Conservation (phyloP, 352 stramenopile species). For the Phytophthora constricta region DNA sequence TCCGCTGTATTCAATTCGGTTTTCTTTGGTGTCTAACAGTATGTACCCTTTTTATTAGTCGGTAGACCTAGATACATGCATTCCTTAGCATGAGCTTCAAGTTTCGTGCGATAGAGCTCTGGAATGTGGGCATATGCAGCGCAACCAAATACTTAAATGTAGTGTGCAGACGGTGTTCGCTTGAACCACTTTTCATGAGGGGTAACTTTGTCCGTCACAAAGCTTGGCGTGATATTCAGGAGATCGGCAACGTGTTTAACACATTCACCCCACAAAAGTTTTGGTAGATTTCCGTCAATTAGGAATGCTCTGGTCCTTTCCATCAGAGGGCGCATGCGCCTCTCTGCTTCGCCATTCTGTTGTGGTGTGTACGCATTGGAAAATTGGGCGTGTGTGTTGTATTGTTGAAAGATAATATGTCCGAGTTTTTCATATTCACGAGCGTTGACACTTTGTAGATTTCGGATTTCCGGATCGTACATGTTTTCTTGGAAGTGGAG, state of each 20-base stretch:
- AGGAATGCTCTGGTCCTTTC: slow-evolving; percentile 17
- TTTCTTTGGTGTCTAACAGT: slow-evolving; percentile 14
- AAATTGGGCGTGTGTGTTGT: slow-evolving; percentile 25
- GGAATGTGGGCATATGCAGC: slow-evolving; percentile 19
- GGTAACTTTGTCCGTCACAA: too few species aligned
- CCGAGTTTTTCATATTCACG: slow-evolving; percentile 30
- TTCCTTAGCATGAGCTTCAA: neutral
- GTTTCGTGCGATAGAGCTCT: slow-evolving; percentile 13
- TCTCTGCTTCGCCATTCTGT: slow-evolving; percentile 33
- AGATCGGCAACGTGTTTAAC: slow-evolving; percentile 15
- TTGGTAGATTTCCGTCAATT: slow-evolving; percentile 21
- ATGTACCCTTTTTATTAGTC: too few species aligned
- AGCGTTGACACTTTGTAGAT: slow-evolving; percentile 30
- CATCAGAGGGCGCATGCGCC: slow-evolving; percentile 24
- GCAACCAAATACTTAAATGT: too few species aligned
- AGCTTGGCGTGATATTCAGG: too few species aligned
- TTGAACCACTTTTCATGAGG: too few species aligned
- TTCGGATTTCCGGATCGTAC: slow-evolving; percentile 23
- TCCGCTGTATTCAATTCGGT: slow-evolving; percentile 22
- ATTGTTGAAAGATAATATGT: slow-evolving; percentile 26
- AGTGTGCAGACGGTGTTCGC: too few species aligned
- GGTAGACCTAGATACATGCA: slow-evolving; percentile 23
- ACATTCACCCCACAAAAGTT: slow-evolving; percentile 15
- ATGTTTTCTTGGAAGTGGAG: too few species aligned
- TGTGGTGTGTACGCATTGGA: slow-evolving; percentile 31